Evolutionary conservation across 805 yeast species (phyloP).

Genomic region (Cyberlindnera maclurae): DNA sequence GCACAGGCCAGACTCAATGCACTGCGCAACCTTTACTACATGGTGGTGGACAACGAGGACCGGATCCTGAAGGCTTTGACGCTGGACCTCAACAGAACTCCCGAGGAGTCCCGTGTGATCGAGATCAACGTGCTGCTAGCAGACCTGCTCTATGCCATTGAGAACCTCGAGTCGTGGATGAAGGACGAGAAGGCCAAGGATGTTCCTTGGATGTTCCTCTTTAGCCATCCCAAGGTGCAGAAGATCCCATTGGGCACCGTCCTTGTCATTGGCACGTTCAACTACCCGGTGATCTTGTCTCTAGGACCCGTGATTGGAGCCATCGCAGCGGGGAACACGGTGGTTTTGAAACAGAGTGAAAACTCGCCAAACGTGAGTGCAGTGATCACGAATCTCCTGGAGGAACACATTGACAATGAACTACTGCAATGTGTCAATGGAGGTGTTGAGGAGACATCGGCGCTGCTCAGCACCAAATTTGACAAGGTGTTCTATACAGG

Average conservation of each 20-base stretch:
- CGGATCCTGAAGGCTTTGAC: conserved; percentile 49
- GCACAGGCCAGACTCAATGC: conserved; percentile 47
- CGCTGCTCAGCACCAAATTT: conserved; percentile 49
- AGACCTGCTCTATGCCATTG: conserved; percentile 56
- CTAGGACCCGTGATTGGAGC: conserved; percentile 70
- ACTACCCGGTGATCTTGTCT: conserved; percentile 64
- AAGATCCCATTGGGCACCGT: conserved; percentile 54
- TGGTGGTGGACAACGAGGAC: conserved; percentile 50
- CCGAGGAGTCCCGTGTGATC: conserved; percentile 50
- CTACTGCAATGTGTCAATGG: conserved; percentile 65
- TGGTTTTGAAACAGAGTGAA: conserved; percentile 47
- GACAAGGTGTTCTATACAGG: conserved; percentile 89
- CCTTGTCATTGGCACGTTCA: conserved; percentile 72
- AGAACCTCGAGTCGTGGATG: conserved; percentile 53
- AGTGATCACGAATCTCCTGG: conserved; percentile 49
- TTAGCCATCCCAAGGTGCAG: conserved; percentile 12
- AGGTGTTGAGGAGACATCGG: conserved; percentile 52
- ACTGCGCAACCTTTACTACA: conserved; percentile 60
- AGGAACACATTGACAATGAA: conserved; percentile 46
- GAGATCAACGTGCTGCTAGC: conserved; percentile 47
- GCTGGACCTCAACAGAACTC: conserved; percentile 61
- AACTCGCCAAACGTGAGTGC: conserved; percentile 53
- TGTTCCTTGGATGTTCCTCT: conserved; percentile 14
- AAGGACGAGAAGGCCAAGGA: conserved; percentile 34
- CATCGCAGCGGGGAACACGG: conserved; percentile 78